phyloP scores from a whole-genome alignment of 495 filamentous ascomycete genomes.

The Tuber aestivum region DNA sequence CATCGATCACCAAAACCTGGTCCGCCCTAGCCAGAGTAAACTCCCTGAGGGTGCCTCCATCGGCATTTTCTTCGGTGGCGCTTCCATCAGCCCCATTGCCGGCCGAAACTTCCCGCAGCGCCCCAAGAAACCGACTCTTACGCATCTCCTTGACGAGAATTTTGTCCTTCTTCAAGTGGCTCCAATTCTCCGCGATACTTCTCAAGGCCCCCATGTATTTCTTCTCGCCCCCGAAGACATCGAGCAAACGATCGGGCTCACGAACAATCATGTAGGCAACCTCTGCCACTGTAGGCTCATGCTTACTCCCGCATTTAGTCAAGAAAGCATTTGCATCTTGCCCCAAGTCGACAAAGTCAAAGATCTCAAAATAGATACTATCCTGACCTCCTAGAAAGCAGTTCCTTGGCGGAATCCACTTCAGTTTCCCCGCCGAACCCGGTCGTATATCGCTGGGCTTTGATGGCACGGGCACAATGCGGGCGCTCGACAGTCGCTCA shows the following conservation, averaged over 20 bases:
- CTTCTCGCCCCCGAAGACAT: conserved; percentile 68
- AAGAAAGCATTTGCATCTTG: conserved; percentile 81
- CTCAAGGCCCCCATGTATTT: conserved; percentile 78
- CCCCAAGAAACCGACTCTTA: conserved; percentile 68
- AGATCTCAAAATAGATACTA: conserved; percentile 74
- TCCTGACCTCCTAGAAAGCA: conserved; percentile 74
- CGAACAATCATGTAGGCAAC: conserved; percentile 69
- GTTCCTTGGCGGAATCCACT: conserved; percentile 56
- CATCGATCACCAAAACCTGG: conserved; percentile 75
- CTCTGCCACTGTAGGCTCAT: conserved; percentile 78
- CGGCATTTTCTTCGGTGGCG: conserved; percentile 53
- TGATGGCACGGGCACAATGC: conserved; percentile 62
- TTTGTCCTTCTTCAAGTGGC: conserved; percentile 68
- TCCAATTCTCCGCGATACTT: conserved; percentile 64
- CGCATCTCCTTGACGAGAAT: conserved; percentile 69
- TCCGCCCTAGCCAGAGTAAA: conserved; percentile 65
- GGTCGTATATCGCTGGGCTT: conserved; percentile 43
- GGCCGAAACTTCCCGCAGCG: conserved; percentile 63
- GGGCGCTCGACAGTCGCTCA: conserved; percentile 54
- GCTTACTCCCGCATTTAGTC: conserved; percentile 76
- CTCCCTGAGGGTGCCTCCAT: conserved; percentile 64
- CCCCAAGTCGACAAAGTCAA: conserved; percentile 95
- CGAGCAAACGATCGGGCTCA: conserved; percentile 72
- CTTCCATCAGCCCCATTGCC: conserved; percentile 43
- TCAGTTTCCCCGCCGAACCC: conserved; percentile 37